Evolutionary conservation across 768 basidiomycete genomes (phyloP).

Genomic region (Panaeolus papilionaceus): DNA sequence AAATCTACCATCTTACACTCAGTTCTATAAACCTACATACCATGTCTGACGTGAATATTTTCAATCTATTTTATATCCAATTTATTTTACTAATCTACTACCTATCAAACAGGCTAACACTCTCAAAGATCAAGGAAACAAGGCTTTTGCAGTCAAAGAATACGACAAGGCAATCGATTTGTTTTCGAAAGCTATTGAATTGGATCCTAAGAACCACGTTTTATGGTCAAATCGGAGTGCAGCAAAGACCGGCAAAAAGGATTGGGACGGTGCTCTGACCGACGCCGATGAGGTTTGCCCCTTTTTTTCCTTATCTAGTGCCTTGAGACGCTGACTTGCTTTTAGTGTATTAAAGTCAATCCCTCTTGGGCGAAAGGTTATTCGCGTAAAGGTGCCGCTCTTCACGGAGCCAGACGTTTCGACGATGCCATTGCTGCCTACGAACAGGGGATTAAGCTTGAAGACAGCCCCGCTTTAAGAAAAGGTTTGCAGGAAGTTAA

Average conservation of each 20-base stretch:
- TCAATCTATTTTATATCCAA: background rate
- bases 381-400: constrained; percentile 90
- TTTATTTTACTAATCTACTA: background rate
- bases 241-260: constrained; percentile 84
- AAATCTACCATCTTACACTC: constrained; percentile 3
- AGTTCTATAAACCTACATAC: constrained; percentile 16
- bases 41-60: constrained; percentile 49
- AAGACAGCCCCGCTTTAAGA: constrained; percentile 80
- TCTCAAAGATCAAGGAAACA: constrained; percentile 94
- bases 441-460: constrained; percentile 79
- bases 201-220: constrained; percentile 87
- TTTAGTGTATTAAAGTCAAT: constrained; percentile 79
- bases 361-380: constrained; percentile 90
- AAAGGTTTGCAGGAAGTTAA: constrained; percentile 91
- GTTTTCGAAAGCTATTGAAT: constrained; percentile 80
- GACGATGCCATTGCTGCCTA: constrained; percentile 88
- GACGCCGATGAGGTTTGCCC: constrained; percentile 86
- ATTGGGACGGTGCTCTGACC: constrained; percentile 76
- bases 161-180: constrained; percentile 88
- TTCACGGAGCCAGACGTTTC: constrained; percentile 82
- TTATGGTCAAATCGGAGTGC: constrained; percentile 94
- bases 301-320: constrained; percentile 14
- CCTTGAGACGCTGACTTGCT: constrained; percentile 19
- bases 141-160: constrained; percentile 92
- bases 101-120: constrained; percentile 46